These are phyloP conservation scores for Lodderomyces orthopsilosis DNA, from an alignment of 1,139 yeast genomes.

Conservation along the genomic window DNA sequence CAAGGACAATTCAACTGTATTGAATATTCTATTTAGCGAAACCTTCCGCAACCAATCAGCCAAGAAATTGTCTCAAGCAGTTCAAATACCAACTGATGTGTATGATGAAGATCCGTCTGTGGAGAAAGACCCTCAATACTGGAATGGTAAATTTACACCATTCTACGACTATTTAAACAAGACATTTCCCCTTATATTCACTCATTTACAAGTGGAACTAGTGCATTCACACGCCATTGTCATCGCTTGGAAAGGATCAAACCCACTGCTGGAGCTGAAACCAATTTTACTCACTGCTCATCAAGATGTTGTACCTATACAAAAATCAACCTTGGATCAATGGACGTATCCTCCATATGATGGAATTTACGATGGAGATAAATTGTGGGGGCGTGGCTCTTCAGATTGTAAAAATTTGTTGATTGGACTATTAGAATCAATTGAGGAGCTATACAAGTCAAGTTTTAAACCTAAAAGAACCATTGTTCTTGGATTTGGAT, in stretches of 20 bases:
- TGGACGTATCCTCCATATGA: constrained; percentile 46
- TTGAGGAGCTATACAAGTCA: constrained; percentile 33
- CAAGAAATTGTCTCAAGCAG: constrained; percentile 45
- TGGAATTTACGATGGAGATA: constrained; percentile 42
- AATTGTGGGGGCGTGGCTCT: constrained; percentile 45
- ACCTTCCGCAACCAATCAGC: constrained; percentile 33
- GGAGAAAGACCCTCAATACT: constrained; percentile 29
- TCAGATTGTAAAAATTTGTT: constrained; percentile 46
- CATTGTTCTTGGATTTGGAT: constrained; percentile 43
- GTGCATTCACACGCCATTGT: constrained; percentile 28
- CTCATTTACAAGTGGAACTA: constrained; percentile 22
- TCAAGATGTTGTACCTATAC: constrained; percentile 46
- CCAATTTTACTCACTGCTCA: constrained; percentile 43
- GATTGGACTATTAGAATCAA: constrained; percentile 40
- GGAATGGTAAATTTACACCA: constrained; percentile 26
- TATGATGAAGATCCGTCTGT: constrained; percentile 43
- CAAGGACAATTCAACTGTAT: constrained; percentile 31
- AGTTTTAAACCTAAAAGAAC: constrained; percentile 38
- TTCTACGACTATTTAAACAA: constrained; percentile 29
- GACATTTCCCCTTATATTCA: constrained; percentile 30
- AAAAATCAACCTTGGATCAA: constrained; percentile 27
- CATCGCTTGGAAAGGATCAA: constrained; percentile 29
- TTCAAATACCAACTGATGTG: constrained; percentile 61
- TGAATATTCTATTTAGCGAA: constrained; percentile 28
- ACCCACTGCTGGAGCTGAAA: constrained; percentile 17